Conservation (phyloP, 768 basidiomycete species). For the Hygrophorus russula region DNA sequence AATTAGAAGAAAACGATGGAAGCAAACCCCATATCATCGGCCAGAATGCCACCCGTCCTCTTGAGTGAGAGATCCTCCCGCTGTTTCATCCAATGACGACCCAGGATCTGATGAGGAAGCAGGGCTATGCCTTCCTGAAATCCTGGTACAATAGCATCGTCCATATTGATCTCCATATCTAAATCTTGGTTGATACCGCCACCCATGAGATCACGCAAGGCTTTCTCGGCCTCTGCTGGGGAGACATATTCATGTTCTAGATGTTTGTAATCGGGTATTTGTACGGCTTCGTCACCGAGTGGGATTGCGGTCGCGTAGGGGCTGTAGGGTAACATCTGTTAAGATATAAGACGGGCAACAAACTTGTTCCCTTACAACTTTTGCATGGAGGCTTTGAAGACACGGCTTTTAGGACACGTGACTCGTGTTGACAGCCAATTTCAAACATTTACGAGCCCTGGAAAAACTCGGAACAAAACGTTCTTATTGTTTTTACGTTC, state of each 20-base stretch:
- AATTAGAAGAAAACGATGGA: conserved; percentile 1
- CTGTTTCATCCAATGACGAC: conserved; percentile 78
- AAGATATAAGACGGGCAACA: no score
- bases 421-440: no score
- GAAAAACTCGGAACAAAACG: no score
- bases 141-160: conserved; percentile 63
- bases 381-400: no score
- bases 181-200: conserved; percentile 52
- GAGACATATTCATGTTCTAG: conserved; percentile 21
- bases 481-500: no score
- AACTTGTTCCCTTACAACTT: no score
- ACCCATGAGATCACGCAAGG: conserved; percentile 64
- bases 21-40: conserved; percentile 80
- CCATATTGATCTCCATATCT: conserved; percentile 46
- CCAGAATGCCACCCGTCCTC: conserved; percentile 78
- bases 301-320: background rate
- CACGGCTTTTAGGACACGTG: no score
- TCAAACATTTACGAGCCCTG: no score
- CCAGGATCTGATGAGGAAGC: conserved; percentile 82
- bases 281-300: conserved; percentile 18
- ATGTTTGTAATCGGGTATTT: conserved; percentile 16
- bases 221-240: conserved; percentile 60
- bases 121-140: conserved; percentile 62
- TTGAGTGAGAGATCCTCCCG: conserved; percentile 62
- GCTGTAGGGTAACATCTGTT: background rate